These are phyloP conservation scores for Diatrype stigma DNA, from an alignment of 2,329 filamentous ascomycete genomes.

Conservation along the genomic window DNA sequence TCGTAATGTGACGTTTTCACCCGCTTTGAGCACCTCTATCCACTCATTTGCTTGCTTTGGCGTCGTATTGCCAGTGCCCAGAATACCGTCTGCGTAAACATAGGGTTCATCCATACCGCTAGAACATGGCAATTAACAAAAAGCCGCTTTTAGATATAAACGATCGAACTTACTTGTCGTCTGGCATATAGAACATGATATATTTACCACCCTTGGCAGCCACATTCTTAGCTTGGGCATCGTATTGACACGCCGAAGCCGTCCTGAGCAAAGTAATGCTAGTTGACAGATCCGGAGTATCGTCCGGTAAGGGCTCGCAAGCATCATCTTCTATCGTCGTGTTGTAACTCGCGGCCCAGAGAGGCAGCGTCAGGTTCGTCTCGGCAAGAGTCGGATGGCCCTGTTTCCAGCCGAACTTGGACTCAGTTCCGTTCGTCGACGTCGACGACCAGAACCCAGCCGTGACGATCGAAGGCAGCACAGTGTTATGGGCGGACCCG, in stretches of 20 bases:
- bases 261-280: constrained; percentile 37
- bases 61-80: constrained; percentile 11
- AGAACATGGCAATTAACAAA: constrained; percentile 3
- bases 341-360: constrained; percentile 27
- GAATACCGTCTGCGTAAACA: constrained; percentile 4
- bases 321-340: constrained; percentile 19
- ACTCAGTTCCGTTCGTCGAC: neutral
- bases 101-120: neutral
- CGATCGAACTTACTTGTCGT: constrained; percentile 9
- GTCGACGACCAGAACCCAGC: neutral
- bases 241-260: constrained; percentile 29
- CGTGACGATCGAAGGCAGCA: constrained; percentile 7
- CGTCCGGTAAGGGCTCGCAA: constrained; percentile 33
- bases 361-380: constrained; percentile 11
- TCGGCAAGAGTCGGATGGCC: constrained; percentile 7
- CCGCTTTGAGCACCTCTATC: constrained; percentile 14
- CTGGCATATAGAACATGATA: constrained; percentile 35
- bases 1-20: constrained; percentile 15
- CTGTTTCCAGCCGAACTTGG: constrained; percentile 11
- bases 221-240: constrained; percentile 34
- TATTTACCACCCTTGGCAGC: constrained; percentile 37
- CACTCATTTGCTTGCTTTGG: constrained; percentile 18
- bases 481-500: constrained; percentile 10
- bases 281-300: constrained; percentile 35
- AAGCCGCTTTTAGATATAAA: constrained; percentile 2